Evolutionary conservation across 2,329 filamentous ascomycete species (phyloP).

Genomic region (Leptoxyphium fumago): DNA sequence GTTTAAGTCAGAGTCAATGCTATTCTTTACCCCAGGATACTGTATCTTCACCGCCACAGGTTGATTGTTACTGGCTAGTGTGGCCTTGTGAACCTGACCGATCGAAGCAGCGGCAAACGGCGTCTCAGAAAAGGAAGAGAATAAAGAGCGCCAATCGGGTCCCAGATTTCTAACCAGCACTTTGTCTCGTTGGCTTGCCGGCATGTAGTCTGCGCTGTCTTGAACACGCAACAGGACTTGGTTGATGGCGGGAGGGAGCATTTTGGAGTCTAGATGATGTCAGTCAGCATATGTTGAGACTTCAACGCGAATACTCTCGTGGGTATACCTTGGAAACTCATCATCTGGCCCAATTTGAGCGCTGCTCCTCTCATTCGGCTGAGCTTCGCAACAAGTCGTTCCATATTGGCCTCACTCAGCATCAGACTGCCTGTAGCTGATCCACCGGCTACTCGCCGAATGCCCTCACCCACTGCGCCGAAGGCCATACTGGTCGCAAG

Average conservation of each 20-base stretch:
- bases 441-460: conserved; percentile 65
- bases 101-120: conserved; percentile 94
- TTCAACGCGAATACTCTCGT: background rate
- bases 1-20: conserved; percentile 90
- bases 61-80: conserved; percentile 57
- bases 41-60: conserved; percentile 91
- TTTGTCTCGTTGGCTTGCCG: conserved; percentile 74
- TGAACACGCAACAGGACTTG: conserved; percentile 87
- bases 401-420: conserved; percentile 80
- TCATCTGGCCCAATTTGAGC: conserved; percentile 94
- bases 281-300: conserved; percentile 1
- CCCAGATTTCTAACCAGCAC: conserved; percentile 72
- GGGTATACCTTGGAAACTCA: conserved; percentile 66
- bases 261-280: conserved; percentile 57
- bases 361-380: conserved; percentile 94
- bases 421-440: conserved; percentile 57
- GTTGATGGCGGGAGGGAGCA: conserved; percentile 76
- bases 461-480: conserved; percentile 71
- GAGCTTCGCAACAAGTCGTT: conserved; percentile 79
- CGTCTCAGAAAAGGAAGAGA: conserved; percentile 70
- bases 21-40: conserved; percentile 89
- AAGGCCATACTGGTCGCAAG: conserved; percentile 91
- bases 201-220: conserved; percentile 97
- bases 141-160: conserved; percentile 69
- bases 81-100: conserved; percentile 83